phyloP scores from a whole-genome alignment of 306 rosid species.

The Geum urbanum region DNA sequence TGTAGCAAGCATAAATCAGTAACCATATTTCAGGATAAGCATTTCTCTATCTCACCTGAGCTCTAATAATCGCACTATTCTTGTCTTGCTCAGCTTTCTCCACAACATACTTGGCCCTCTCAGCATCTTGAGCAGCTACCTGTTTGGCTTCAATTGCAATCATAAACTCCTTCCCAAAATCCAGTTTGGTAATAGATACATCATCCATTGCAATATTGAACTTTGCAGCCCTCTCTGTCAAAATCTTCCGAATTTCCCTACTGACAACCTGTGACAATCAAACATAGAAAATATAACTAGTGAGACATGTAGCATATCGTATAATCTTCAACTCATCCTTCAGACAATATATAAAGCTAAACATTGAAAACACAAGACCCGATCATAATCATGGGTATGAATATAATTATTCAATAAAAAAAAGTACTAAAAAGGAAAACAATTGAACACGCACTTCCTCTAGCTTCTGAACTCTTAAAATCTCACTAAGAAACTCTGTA shows the following conservation, averaged over 20 bases:
- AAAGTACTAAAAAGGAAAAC: neutral
- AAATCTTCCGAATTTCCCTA: slow-evolving; percentile 67
- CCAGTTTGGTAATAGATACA: slow-evolving; percentile 72
- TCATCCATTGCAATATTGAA: slow-evolving; percentile 89
- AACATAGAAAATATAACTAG: neutral
- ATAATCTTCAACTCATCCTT: neutral
- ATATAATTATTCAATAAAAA: neutral
- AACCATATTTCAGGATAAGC: slow-evolving; percentile 5
- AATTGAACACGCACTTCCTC: neutral
- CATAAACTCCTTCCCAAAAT: slow-evolving; percentile 72
- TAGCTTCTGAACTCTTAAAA: neutral
- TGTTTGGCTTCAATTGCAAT: slow-evolving; percentile 95
- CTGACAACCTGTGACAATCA: slow-evolving; percentile 52
- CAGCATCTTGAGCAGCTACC: slow-evolving; percentile 94
- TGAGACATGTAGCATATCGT: neutral
- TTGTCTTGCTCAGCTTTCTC: slow-evolving; percentile 91
- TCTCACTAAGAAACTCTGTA: no score
- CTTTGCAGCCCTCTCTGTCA: slow-evolving; percentile 70
- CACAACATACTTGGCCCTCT: slow-evolving; percentile 86
- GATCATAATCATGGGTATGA: neutral
- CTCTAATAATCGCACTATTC: slow-evolving; percentile 74
- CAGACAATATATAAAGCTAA: neutral
- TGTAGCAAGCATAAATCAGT: neutral
- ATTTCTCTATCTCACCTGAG: slow-evolving; percentile 50
- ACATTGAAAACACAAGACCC: neutral